Evolutionary conservation across 192 early-diverging fungal species (phyloP).

Genomic region (Chytriomyces sp.): DNA sequence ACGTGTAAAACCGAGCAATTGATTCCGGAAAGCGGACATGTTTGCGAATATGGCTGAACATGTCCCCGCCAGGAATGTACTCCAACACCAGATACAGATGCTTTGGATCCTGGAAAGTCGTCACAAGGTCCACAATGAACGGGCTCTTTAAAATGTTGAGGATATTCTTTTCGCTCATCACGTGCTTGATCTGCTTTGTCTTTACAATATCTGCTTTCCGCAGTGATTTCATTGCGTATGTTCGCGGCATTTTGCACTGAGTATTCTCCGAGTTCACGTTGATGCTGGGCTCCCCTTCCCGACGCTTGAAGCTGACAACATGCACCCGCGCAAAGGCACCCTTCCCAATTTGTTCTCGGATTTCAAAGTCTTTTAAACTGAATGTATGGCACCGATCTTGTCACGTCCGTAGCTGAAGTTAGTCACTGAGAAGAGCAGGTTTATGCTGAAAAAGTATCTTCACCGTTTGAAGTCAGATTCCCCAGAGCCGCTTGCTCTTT

Average conservation of each 20-base stretch:
- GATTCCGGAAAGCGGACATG: constrained; percentile 62
- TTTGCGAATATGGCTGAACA: constrained; percentile 79
- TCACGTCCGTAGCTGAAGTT: no score
- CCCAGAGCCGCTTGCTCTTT: constrained; percentile 7
- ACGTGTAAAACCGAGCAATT: constrained; percentile 70
- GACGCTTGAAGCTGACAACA: constrained; percentile 33
- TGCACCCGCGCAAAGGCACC: constrained; percentile 50
- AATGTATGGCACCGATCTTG: constrained; percentile 20
- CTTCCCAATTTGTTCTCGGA: constrained; percentile 48
- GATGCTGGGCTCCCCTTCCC: neutral
- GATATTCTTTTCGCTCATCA: constrained; percentile 50
- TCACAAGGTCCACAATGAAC: constrained; percentile 65
- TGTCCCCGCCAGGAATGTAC: constrained; percentile 65
- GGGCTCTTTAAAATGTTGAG: constrained; percentile 39
- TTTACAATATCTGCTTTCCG: constrained; percentile 47
- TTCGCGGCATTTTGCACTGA: neutral
- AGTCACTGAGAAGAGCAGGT: neutral
- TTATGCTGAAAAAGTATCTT: neutral
- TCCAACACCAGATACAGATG: constrained; percentile 51
- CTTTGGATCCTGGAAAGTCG: constrained; percentile 51
- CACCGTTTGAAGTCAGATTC: constrained; percentile 11
- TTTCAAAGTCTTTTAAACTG: constrained; percentile 44
- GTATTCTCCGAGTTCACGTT: neutral
- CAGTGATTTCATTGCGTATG: constrained; percentile 50
- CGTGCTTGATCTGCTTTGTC: constrained; percentile 51